phyloP scores from a whole-genome alignment of 352 stramenopile species.

The Pythium aquatile region DNA sequence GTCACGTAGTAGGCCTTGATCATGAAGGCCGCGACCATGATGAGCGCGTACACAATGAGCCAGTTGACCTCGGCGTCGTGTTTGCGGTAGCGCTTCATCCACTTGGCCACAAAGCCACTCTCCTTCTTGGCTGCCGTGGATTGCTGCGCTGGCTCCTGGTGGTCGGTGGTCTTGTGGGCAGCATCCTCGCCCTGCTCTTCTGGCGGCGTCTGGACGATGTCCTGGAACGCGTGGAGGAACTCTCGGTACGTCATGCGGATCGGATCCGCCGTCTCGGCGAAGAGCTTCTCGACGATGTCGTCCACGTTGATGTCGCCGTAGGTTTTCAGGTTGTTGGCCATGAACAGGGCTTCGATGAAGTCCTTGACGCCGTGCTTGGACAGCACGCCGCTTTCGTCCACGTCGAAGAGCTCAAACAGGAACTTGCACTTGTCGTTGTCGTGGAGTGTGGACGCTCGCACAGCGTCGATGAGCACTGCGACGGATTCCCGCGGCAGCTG shows the following conservation, averaged over 20 bases:
- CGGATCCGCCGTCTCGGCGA: constrained; percentile 32
- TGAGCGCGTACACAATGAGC: constrained; percentile 42
- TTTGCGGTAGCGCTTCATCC: constrained; percentile 42
- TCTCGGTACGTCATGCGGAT: constrained; percentile 56
- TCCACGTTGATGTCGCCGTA: constrained; percentile 50
- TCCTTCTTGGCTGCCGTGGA: constrained; percentile 6
- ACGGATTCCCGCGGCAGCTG: constrained; percentile 51
- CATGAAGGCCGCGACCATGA: constrained; percentile 50
- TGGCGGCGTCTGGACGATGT: constrained; percentile 13
- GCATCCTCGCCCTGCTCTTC: background rate
- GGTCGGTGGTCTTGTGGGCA: background rate
- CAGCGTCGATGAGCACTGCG: constrained; percentile 50
- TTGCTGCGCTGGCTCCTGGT: constrained; percentile 4
- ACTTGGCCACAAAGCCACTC: constrained; percentile 14
- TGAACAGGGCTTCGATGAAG: constrained; percentile 61
- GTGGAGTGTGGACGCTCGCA: constrained; percentile 42
- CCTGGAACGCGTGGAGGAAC: constrained; percentile 48
- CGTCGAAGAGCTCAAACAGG: constrained; percentile 69
- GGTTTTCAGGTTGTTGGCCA: constrained; percentile 46
- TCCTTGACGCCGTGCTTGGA: constrained; percentile 43
- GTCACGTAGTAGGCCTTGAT: constrained; percentile 43
- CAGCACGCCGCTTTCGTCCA: constrained; percentile 44
- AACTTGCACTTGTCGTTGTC: constrained; percentile 59
- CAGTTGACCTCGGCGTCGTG: constrained; percentile 47
- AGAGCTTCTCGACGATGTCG: constrained; percentile 50